Evolutionary conservation across 352 stramenopile genomes (phyloP).

Genomic region (Pythium volutum): DNA sequence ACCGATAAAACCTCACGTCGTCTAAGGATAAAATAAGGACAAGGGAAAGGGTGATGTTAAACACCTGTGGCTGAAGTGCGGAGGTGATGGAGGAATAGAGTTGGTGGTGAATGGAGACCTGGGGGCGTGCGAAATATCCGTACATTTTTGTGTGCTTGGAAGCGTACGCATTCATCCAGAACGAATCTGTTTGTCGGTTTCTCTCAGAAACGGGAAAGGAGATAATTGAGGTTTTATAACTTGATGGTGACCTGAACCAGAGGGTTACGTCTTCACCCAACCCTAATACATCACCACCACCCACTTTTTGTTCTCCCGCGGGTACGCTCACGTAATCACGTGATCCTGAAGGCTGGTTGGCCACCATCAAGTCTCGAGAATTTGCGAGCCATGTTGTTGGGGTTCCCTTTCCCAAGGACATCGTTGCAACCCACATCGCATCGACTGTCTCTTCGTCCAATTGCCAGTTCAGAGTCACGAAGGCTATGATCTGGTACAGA

Average conservation of each 20-base stretch:
- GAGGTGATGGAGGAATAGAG: no score
- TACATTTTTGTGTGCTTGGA: no score
- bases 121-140: no score
- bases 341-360: background rate
- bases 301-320: conserved; percentile 18
- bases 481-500: background rate
- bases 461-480: background rate
- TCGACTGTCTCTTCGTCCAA: background rate
- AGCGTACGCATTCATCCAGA: no score
- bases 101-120: no score
- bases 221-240: conserved; percentile 10
- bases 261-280: conserved; percentile 15
- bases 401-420: no score
- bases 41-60: no score
- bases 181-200: no score
- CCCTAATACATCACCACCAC: conserved; percentile 23
- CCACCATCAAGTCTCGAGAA: background rate
- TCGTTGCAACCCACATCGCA: background rate
- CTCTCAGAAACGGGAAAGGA: no score
- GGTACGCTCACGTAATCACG: conserved; percentile 16
- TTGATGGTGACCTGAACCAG: background rate
- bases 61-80: no score
- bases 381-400: background rate
- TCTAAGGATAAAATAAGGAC: background rate
- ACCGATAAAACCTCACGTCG: background rate